Conservation (phyloP, 2,329 filamentous ascomycete species). For the Dactylonectria macrodidyma region DNA sequence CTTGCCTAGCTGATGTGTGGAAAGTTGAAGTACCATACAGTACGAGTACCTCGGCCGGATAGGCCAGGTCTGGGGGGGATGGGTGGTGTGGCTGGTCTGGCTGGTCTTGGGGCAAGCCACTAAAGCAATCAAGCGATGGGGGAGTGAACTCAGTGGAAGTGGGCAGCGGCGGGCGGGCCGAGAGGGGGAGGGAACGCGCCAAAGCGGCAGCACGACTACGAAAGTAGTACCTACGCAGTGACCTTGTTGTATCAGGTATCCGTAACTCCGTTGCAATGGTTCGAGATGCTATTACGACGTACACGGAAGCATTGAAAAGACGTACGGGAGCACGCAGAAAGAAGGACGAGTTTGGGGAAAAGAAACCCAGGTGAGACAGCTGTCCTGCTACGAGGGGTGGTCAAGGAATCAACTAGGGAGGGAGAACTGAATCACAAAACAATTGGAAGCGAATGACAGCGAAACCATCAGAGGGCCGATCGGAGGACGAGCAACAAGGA, state of each 20-base stretch:
- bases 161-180: slow-evolving; percentile 22
- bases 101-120: slow-evolving; percentile 31
- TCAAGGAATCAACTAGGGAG: slow-evolving; percentile 2
- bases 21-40: slow-evolving; percentile 12
- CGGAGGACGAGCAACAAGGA: slow-evolving; percentile 1
- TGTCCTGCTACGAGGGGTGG: background rate
- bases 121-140: slow-evolving; percentile 4
- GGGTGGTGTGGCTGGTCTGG: slow-evolving; percentile 32
- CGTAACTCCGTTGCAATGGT: slow-evolving; percentile 7
- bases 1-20: slow-evolving; percentile 14
- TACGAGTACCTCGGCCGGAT: slow-evolving; percentile 24
- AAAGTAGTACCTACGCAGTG: too few species aligned
- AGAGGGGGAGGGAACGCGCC: slow-evolving; percentile 23
- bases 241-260: slow-evolving; percentile 8
- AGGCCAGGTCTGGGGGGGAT: slow-evolving; percentile 2
- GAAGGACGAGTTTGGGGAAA: background rate
- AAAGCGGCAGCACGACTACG: background rate
- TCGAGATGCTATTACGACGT: background rate
- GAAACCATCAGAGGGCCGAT: background rate
- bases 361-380: background rate
- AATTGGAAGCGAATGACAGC: slow-evolving; percentile 8
- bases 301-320: too few species aligned
- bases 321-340: background rate
- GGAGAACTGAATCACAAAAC: slow-evolving; percentile 20
- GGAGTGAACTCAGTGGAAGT: slow-evolving; percentile 12